phyloP scores from a whole-genome alignment of 768 basidiomycete genomes.

The Infundibulicybe gibba region DNA sequence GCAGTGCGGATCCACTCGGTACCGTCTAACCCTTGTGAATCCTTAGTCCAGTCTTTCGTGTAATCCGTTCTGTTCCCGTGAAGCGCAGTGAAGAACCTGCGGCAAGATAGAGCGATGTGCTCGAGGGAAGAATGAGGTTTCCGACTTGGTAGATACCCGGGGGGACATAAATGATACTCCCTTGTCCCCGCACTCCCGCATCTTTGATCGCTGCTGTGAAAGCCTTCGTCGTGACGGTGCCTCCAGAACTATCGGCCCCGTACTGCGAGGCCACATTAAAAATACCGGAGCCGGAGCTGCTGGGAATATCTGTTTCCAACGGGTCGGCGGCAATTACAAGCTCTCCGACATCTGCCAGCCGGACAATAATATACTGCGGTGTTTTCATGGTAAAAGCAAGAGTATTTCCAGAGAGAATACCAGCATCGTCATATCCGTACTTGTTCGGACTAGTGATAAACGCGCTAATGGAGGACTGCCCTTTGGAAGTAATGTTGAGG shows the following conservation, averaged over 20 bases:
- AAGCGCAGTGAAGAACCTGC: slow-evolving; percentile 5
- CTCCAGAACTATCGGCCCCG: slow-evolving; percentile 1
- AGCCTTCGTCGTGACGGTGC: background rate
- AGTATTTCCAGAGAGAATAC: slow-evolving; percentile 3
- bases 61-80: slow-evolving; percentile 7
- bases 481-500: slow-evolving; percentile 3
- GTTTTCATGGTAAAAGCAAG: background rate
- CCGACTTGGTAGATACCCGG: slow-evolving; percentile 5
- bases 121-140: slow-evolving; percentile 6
- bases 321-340: slow-evolving; percentile 5
- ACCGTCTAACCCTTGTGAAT: slow-evolving; percentile 1
- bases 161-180: slow-evolving; percentile 4
- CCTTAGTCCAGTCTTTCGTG: slow-evolving; percentile 6
- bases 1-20: slow-evolving; percentile 9
- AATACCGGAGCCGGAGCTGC: background rate
- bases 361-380: slow-evolving; percentile 6
- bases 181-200: background rate
- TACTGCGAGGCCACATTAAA: slow-evolving; percentile 6
- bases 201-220: background rate
- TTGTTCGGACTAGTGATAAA: slow-evolving; percentile 4
- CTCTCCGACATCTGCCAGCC: slow-evolving; percentile 4
- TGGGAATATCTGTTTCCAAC: slow-evolving; percentile 1
- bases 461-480: background rate
- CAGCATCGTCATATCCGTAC: background rate
- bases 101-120: slow-evolving; percentile 3